A percentile compares a stretch with the other conserved stretches of the same genome.
Evolutionary conservation across 345 rosid genomes (phyloP).

Genomic region (Eucalyptus virginea): DNA sequence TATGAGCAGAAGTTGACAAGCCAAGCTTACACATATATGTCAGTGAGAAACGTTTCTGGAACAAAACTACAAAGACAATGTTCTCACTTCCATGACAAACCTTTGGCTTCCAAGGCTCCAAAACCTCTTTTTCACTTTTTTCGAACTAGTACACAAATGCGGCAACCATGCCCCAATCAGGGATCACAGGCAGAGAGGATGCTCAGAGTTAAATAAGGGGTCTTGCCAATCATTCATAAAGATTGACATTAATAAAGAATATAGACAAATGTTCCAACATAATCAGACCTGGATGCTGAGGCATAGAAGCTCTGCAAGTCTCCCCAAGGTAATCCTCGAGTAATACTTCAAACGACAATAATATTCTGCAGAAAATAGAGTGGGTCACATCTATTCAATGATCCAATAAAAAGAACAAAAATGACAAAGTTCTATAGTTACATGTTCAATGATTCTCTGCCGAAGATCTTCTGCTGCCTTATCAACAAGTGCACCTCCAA

Average conservation of each 20-base stretch:
- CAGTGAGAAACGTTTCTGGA: neutral
- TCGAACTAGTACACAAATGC: neutral
- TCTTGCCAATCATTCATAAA: neutral
- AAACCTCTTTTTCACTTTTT: neutral
- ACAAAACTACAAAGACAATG: neutral
- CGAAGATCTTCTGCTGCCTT: slow-evolving; percentile 95
- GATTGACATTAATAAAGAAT: neutral
- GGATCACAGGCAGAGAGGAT: neutral
- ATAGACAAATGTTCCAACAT: neutral
- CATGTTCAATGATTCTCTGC: slow-evolving; percentile 93
- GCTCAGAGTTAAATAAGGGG: neutral
- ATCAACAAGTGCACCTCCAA: slow-evolving; percentile 81
- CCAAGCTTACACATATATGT: neutral
- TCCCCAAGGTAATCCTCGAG: slow-evolving; percentile 75
- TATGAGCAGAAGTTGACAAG: neutral
- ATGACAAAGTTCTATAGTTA: slow-evolving; percentile 4
- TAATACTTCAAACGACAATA: slow-evolving; percentile 89
- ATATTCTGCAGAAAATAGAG: slow-evolving; percentile 60
- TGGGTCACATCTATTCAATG: neutral
- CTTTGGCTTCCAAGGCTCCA: neutral
- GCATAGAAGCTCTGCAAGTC: slow-evolving; percentile 86
- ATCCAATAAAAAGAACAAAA: neutral
- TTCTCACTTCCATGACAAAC: neutral
- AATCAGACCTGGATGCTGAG: slow-evolving; percentile 57
- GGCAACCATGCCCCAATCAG: neutral